A percentile compares a stretch with the other conserved stretches of the same genome.
phyloP scores from a whole-genome alignment of 1,284 basidiomycete species.

The Pascua sp. region DNA sequence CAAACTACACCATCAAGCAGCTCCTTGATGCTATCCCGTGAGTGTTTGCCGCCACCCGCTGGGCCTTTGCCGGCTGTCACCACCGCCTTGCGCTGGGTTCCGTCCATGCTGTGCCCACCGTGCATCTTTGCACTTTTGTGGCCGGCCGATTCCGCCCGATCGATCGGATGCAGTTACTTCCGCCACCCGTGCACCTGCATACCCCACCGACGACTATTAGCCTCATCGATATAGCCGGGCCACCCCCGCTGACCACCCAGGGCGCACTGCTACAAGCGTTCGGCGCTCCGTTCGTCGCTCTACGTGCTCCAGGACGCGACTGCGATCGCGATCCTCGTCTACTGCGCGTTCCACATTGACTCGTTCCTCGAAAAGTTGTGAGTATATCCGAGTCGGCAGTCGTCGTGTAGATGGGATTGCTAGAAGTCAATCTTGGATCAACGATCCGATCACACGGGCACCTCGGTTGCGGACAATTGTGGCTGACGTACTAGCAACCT shows the following conservation, averaged over 20 bases:
- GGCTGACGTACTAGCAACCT: constrained; percentile 20
- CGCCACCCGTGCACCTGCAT: neutral
- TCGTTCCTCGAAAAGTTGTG: neutral
- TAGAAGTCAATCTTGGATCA: neutral
- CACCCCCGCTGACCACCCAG: neutral
- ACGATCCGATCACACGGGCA: neutral
- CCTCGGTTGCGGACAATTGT: neutral
- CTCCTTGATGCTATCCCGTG: constrained; percentile 84
- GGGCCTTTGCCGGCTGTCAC: too few species aligned
- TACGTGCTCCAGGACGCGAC: constrained; percentile 77
- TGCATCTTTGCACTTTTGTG: neutral
- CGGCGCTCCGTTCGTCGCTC: constrained; percentile 71
- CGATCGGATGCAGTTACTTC: neutral
- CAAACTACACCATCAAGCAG: constrained; percentile 51
- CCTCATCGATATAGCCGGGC: neutral
- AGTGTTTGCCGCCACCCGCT: constrained; percentile 16
- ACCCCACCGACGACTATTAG: neutral
- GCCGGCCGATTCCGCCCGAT: constrained; percentile 3
- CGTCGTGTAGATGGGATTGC: neutral
- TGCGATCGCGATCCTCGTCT: constrained; percentile 67
- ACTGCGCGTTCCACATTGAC: constrained; percentile 67
- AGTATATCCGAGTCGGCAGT: neutral
- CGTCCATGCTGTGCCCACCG: neutral
- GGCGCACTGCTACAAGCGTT: constrained; percentile 84
- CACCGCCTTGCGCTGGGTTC: too few species aligned